Base-by-base conservation (phyloP, 805 yeast genomes). In the Blastobotrys parvus region DNA sequence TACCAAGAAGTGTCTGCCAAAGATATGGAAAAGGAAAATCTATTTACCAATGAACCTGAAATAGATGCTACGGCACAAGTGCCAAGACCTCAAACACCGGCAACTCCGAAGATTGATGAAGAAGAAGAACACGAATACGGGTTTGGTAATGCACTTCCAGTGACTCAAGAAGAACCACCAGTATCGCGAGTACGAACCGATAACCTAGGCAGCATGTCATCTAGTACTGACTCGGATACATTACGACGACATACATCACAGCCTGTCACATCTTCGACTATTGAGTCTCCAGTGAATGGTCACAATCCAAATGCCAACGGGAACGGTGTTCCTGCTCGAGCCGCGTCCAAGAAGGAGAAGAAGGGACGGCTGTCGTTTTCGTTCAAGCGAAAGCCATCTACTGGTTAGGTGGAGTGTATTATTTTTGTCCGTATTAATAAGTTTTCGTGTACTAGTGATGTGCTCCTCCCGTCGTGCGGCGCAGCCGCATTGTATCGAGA, bases 1-100 rank as follows among this genome's bases (percentile, higher is more conserved):
- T 90, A 90, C 61, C 80, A 76, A 52, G 80, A 77, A 48, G 67
- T 71, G 18, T 43, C 58, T 4, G 46, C 45, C 7, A 40, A 30
- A 3, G 46, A 49, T 42, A 43, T 50, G 48, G 53, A 49, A 38
- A 45, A 49, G 43, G 61, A 59, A 45, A 48, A 51, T 40, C 45
- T 52, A 23, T 52, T 42, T 36, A 48, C 53, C 10, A 60, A 60
- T 30, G 56, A 54, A 15, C 25, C 27, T 7, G 22, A 25, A 25
- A 7, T 8, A 25, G 29, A 25, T 13, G 23, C 10, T 16, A 8
- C 20, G 8, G n/a, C 25, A 18, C n/a, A n/a, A n/a, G n/a, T n/a
- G n/a, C 27, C 40, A 10, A 36, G 33, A 10, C 41, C 18, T 13
- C 20, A 13, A 22, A 22, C 34, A 13, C 31, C 21, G 22, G 34